Conservation (phyloP, 2,329 filamentous ascomycete species). For the Penicillium capsulatum region DNA sequence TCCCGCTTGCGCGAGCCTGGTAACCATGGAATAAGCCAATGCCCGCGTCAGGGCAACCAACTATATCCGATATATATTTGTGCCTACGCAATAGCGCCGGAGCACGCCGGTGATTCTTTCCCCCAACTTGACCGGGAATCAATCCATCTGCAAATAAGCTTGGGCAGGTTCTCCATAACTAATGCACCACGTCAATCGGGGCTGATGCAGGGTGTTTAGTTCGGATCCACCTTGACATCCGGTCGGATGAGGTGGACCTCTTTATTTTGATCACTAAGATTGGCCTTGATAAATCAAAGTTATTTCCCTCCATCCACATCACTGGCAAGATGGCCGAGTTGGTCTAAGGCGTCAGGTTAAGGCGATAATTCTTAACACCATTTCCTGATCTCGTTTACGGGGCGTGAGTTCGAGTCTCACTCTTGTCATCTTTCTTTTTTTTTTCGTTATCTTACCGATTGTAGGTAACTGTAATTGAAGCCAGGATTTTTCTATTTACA, state of each 20-base stretch:
- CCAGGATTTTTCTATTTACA: no score
- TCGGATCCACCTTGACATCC: slow-evolving; percentile 1
- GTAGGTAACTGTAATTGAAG: no score
- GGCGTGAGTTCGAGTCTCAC: slow-evolving; percentile 23
- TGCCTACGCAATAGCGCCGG: no score
- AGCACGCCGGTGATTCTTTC: no score
- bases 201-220: slow-evolving; percentile 5
- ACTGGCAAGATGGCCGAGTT: slow-evolving; percentile 32
- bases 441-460: neutral
- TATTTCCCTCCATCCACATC: neutral
- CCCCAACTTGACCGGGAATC: no score
- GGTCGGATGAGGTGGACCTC: neutral
- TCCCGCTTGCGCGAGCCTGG: neutral
- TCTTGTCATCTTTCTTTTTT: slow-evolving; percentile 14
- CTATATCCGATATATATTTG: no score
- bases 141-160: slow-evolving; percentile 3
- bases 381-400: slow-evolving; percentile 20
- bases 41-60: no score
- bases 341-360: slow-evolving; percentile 34
- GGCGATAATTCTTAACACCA: slow-evolving; percentile 26
- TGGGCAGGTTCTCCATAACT: slow-evolving; percentile 2
- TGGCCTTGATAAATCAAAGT: neutral
- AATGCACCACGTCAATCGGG: slow-evolving; percentile 5
- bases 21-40: no score
- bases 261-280: no score